Base-by-base conservation (phyloP, 805 yeast genomes). In the Lachancea kluyveri region DNA sequence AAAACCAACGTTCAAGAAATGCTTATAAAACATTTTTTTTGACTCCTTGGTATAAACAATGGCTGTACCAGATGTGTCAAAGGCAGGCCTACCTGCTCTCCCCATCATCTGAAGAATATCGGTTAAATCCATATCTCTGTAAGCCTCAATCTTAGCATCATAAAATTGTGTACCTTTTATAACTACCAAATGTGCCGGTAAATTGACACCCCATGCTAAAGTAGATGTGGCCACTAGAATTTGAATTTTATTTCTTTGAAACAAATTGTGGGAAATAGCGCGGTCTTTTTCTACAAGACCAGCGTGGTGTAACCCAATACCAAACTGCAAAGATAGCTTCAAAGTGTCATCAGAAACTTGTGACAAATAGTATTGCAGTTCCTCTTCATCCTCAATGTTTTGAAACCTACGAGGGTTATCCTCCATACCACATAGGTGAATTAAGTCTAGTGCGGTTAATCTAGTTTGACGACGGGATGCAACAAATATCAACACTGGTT, bases 51-150 rank as follows among this genome's bases (percentile, higher is more conserved):
- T 88, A 55, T 87, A 79, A 28, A 92, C 68, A 25, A 88, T 79
- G 54, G 97, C 96, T 1, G 92, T 84, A 68, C 98, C 99, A 42
- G 74, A 82, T 37, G 78, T 77, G 54, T 90, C 96, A 57, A 72
- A 94, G 46, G 94, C 97, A 1, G 98, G 98, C 62, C 99, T 77
- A 60, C 99, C 99, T 15, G 99, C 98, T 65, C 99, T 82, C 45
- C 99, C 99, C 69, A 92, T 92, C 55, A 92, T 92, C 63, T 92
- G 99, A 36, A 92, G 77, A 26, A 92, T 95, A 63, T 92, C 99
- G 0, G 95, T 82, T 14, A 92, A 81, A 6, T 96, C 97, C 41
- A 92, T 68, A 52, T 92, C 99, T 9, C 81, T 78, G 50, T 79
- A 85, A 0, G 97, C 97, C 66, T 96, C 96, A 24, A 80, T 80